These are phyloP conservation scores for Arthrocladium fulminans DNA, from an alignment of 2,329 filamentous ascomycete genomes.

Conservation along the genomic window DNA sequence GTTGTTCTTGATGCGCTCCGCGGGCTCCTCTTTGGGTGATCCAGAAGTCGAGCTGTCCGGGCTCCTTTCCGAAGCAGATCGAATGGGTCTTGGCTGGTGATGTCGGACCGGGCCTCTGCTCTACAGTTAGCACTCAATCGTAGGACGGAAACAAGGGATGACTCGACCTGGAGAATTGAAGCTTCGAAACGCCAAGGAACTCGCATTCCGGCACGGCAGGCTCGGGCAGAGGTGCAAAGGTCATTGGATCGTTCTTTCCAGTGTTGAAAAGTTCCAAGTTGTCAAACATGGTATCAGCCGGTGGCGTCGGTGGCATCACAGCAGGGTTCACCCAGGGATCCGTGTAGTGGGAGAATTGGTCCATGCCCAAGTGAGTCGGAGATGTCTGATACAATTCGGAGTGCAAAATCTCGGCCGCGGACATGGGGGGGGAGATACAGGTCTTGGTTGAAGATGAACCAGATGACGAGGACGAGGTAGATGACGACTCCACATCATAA, in stretches of 20 bases:
- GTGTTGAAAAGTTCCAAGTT: constrained; percentile 5
- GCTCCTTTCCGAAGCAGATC: constrained; percentile 20
- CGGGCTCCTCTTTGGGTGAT: constrained; percentile 14
- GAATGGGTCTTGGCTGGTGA: constrained; percentile 18
- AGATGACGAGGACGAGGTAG: not conserved
- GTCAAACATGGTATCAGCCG: constrained; percentile 3
- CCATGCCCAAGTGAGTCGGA: not conserved
- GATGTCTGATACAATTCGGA: not conserved
- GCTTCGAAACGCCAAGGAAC: constrained; percentile 8
- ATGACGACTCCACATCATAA: not conserved
- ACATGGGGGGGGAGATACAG: constrained; percentile 6
- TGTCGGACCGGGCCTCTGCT: not conserved
- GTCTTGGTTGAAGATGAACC: not conserved
- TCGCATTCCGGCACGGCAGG: constrained; percentile 6
- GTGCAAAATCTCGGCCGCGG: constrained; percentile 3
- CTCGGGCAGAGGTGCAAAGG: constrained; percentile 3
- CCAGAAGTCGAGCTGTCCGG: constrained; percentile 8
- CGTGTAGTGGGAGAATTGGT: not conserved
- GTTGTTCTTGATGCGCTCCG: constrained; percentile 16
- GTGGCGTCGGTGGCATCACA: not conserved
- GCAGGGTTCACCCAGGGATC: constrained; percentile 3
- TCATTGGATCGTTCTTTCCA: not conserved
- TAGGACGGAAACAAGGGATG: not conserved
- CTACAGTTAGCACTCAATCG: constrained; percentile 2
- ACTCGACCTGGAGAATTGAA: constrained; percentile 10